These are phyloP conservation scores for Thecaphora thlaspeos DNA, from an alignment of 1,284 basidiomycete species.

Conservation along the genomic window DNA sequence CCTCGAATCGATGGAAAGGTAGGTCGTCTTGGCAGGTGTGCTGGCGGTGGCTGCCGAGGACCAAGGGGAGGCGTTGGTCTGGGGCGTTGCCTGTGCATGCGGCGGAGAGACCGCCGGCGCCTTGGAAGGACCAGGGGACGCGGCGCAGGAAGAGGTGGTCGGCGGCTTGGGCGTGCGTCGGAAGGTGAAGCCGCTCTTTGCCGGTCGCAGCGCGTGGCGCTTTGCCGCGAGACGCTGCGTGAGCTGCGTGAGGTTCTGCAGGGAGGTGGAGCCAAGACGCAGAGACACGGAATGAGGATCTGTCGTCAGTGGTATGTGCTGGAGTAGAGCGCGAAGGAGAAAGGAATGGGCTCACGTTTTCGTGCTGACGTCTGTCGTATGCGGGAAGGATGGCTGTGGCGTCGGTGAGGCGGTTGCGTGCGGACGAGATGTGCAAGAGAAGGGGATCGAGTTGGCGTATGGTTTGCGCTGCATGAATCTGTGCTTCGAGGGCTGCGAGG, in stretches of 20 bases:
- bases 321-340: no score
- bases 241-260: background rate
- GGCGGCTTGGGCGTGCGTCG: background rate
- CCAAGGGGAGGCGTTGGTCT: no score
- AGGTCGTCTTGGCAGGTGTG: background rate
- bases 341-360: no score
- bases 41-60: no score
- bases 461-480: slow-evolving; percentile 1
- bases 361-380: slow-evolving; percentile 26
- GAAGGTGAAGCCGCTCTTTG: background rate
- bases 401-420: slow-evolving; percentile 13
- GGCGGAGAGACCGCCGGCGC: no score
- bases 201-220: background rate
- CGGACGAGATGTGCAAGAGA: slow-evolving; percentile 10
- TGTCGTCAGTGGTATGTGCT: no score
- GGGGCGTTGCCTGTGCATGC: no score
- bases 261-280: no score
- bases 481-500: slow-evolving; percentile 1
- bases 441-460: slow-evolving; percentile 8
- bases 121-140: no score
- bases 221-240: background rate
- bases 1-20: background rate
- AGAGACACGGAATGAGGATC: no score
- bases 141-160: background rate
- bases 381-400: slow-evolving; percentile 24